Base-by-base conservation (phyloP, 2,329 filamentous ascomycete genomes). In the Xylariaceae sp. region DNA sequence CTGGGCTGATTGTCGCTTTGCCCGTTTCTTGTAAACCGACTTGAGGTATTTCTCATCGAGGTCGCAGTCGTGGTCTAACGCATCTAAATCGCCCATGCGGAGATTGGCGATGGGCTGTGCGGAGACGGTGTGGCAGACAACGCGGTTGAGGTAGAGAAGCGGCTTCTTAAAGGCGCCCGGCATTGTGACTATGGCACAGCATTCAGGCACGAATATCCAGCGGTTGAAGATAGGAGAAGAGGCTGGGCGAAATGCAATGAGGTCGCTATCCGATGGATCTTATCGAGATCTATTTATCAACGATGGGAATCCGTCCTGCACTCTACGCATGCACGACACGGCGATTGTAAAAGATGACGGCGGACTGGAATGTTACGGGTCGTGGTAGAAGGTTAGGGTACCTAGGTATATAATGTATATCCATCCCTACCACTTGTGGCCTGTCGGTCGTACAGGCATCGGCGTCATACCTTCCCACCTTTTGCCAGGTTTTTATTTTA, bases 101-200 rank as follows among this genome's bases (percentile, higher is more conserved):
- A 68, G 61, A 56, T 71, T 72, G 21, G 67, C 67, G 39, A 72
- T 70, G 58, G 72, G 71, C 52, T 73, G 72, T 50, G 71, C 71
- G 19, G 71, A 70, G 22, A 67, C 60, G 1, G 68, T 55, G 55
- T 74, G 70, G 12, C 71, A 71, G 43, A 73, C 61, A 15, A 72
- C 57, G 40, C 71, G 66, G 57, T 73, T 74, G 13, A 74, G 66
- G 18, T 68, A 66, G 51, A 74, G 61, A 22, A 74, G 59, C 19
- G 71, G 70, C 58, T 70, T 67, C 59, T 69, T 74, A 34, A 73
- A 54, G 22, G 55, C 58, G 49, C 63, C 62, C 52, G 69, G 65
- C 70, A 71, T 72, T 47, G 42, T 64, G 54, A 13, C 39, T 22
- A 36, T 16, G 16, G 12, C 26, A 50, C 19, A 13, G 42, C 48